Evolutionary conservation across 73 alveolate species (phyloP), one percentile per base, ranked within the genome.

Genomic region (Uronychia binucleata): DNA sequence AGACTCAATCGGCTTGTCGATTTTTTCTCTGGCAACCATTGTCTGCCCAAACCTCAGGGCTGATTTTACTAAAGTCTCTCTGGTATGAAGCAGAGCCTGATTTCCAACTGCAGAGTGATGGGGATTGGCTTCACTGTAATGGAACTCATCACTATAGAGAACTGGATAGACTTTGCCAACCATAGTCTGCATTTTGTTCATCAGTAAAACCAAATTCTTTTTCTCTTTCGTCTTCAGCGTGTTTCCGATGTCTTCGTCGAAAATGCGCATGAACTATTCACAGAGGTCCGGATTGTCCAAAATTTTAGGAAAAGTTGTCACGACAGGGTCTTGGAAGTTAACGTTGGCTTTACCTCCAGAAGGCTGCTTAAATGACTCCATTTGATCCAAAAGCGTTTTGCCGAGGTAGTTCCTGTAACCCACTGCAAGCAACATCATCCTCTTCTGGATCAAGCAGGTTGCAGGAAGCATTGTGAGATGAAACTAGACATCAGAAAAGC

Each of bases 401-500:
- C 93, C 95, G 1, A 90, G 57, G 67, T 90, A 90, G 76, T 85
- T 85, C 79, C 95, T 84, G 78, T 77, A 90, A 11, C 95, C 95
- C 28, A 83, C 67, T 0, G 57, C 88, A n/a, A 90, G 59, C 79
- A 74, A 81, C 0, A 90, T 77, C n/a, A 90, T 75, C 31, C 90
- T 59, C 79, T 90, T 90, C 26, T 84, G 35, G 25, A 90, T 29
- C 30, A 90, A 77, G 75, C 95, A 90, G 30, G 92, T 77, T 0
- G 77, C 31, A 1, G 95, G 95, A 0, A 90, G 80, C 77, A 85
- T 58, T 25, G 81, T 59, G 19, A 90, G 26, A 58, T 90, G 84
- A 28, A 31, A 35, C 82, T 46, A 11, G 19, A 46, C n/a, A 19
- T 46, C 19, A 11, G 19, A 46, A 46, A 46, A 19, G 67, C 19